These are phyloP conservation scores for Haplosporangium sp. DNA, from an alignment of 371 early-diverging fungal species.

Conservation along the genomic window DNA sequence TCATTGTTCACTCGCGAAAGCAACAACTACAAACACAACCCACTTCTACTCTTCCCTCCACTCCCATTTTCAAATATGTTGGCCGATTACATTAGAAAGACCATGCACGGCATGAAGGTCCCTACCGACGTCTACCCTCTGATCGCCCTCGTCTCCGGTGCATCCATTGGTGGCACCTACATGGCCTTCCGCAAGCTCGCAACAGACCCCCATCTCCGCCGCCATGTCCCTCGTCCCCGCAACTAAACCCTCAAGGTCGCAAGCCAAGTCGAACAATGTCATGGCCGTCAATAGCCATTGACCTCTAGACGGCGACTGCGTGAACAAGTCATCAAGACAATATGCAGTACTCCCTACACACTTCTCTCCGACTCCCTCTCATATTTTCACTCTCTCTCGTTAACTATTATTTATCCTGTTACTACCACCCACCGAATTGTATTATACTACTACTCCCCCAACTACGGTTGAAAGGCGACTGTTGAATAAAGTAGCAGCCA, in stretches of 20 bases:
- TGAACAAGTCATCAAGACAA: too few relatives aligned
- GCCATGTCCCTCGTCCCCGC: conserved; percentile 14
- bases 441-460: too few relatives aligned
- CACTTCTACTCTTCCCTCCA: background rate
- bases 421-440: too few relatives aligned
- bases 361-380: too few relatives aligned
- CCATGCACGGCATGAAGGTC: conserved; percentile 48
- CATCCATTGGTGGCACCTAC: conserved; percentile 49
- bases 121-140: conserved; percentile 53
- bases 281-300: too few relatives aligned
- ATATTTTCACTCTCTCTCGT: too few relatives aligned
- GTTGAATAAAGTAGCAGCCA: too few relatives aligned
- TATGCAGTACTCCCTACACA: too few relatives aligned
- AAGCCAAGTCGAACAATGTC: background rate
- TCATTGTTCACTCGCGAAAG: background rate
- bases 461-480: too few relatives aligned
- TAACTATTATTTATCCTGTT: too few relatives aligned
- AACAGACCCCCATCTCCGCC: conserved; percentile 51
- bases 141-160: conserved; percentile 46
- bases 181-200: conserved; percentile 52
- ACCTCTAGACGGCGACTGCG: too few relatives aligned
- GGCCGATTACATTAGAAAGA: conserved; percentile 31
- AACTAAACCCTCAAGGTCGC: conserved; percentile 8
- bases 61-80: conserved; percentile 28
- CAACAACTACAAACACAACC: background rate